Conservation (phyloP, 108 stramenopile species). For the Schizochytrium sp. region DNA sequence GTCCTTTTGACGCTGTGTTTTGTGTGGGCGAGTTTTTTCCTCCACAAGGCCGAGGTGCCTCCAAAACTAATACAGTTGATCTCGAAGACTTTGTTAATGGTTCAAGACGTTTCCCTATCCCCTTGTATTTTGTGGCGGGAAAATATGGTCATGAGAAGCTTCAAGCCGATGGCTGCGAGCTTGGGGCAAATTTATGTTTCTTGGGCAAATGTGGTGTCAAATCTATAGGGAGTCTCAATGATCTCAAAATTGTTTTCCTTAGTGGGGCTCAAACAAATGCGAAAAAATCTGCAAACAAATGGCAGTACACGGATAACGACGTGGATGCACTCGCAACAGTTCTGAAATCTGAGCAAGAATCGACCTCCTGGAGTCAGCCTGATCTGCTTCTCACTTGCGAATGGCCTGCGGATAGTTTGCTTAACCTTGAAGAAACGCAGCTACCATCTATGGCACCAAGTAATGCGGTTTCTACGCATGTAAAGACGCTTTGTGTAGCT, state of each 20-base stretch:
- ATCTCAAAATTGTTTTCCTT: not conserved
- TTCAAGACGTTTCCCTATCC: not conserved
- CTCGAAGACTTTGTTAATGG: not conserved
- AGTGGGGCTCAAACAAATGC: not conserved
- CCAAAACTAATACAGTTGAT: not conserved
- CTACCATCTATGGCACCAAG: not conserved
- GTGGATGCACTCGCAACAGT: slow-evolving; percentile 3
- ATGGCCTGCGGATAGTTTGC: slow-evolving; percentile 24
- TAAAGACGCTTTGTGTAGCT: not conserved
- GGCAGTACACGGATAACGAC: slow-evolving; percentile 45
- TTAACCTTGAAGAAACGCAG: not conserved
- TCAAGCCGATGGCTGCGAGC: not conserved
- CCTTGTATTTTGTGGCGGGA: slow-evolving; percentile 51
- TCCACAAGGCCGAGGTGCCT: not conserved
- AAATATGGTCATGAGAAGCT: not conserved
- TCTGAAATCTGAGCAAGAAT: not conserved
- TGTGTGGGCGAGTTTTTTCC: slow-evolving; percentile 58
- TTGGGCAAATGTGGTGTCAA: slow-evolving; percentile 8
- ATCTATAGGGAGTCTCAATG: not conserved
- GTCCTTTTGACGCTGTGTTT: slow-evolving; percentile 54
- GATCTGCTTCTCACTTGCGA: not conserved
- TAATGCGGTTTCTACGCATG: not conserved
- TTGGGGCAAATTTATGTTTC: slow-evolving; percentile 3
- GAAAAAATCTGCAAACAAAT: not conserved
- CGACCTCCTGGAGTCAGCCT: not conserved